Base-by-base conservation (phyloP, 23 red algal species). In the Agarophyton chilense region DNA sequence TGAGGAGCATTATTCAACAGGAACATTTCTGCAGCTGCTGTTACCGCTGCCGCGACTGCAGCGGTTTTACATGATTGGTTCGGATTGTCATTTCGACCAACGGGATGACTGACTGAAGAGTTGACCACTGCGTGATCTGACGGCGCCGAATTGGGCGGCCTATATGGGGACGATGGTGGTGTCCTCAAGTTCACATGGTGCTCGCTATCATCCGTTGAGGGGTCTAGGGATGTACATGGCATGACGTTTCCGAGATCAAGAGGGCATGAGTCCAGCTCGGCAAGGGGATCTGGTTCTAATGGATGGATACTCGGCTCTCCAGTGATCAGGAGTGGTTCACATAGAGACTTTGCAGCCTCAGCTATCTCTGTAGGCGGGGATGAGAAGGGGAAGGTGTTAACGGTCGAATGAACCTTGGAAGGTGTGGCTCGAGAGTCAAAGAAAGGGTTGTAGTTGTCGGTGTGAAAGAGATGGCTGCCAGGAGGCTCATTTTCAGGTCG, bases 21-120 rank as follows among this genome's bases (percentile, higher is more conserved):
- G 40, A 43, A 83, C 40, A 33, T 61, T 24, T 83, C 79, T 41
- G 79, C 79, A 29, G 79, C 79, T 60, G 79, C 79, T 12, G 79
- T 65, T 22, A 56, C 79, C 19, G 79, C 79, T 8, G 79, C 79
- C 4, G 79, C 79, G 2, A 65, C 56, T 35, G 56, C 35, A 40
- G 55, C 75, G 43, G 68, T 74, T 74, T 39, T 74, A 4, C 39
- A 74, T 1, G 40, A 31, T 47, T 74, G 68, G 33, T 18, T 25
- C 24, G 10, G 19, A 39, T 5, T 49, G 43, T 47, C 0, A 18
- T 10, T 74, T 25, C 24, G 43, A 11, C 43, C 10, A 3, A 74
- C 2, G 2, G 41, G 0, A 2, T 38, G 18, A 16, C 47, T 2
- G 25, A 26, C n/a, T 74, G 38, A 16, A 49, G 8, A 46, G 2